Evolutionary conservation across 495 filamentous ascomycete genomes (phyloP).

Genomic region (Penicillium steckii): DNA sequence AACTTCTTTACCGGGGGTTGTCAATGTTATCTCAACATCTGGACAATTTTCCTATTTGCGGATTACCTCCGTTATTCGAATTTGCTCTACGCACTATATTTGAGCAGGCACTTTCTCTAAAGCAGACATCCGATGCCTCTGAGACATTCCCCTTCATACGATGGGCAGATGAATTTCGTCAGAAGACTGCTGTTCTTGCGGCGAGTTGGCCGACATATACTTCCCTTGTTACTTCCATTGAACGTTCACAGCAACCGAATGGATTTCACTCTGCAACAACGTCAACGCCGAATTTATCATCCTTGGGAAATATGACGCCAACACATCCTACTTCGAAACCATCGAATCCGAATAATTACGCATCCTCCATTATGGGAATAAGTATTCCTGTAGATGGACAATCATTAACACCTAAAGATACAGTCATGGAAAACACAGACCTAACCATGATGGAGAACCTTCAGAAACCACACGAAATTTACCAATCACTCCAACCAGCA

Average conservation of each 20-base stretch:
- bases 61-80: constrained; percentile 48
- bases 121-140: constrained; percentile 29
- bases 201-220: constrained; percentile 40
- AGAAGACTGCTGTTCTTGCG: constrained; percentile 27
- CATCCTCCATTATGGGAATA: constrained; percentile 37
- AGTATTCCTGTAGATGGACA: constrained; percentile 38
- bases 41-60: constrained; percentile 46
- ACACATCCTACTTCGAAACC: neutral
- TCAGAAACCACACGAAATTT: neutral
- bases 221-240: constrained; percentile 32
- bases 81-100: constrained; percentile 38
- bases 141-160: constrained; percentile 38
- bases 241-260: constrained; percentile 31
- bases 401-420: constrained; percentile 39
- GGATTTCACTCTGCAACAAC: neutral
- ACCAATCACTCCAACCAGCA: constrained; percentile 14
- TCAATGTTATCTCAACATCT: constrained; percentile 47
- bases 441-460: constrained; percentile 23
- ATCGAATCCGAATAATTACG: too few relatives aligned
- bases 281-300: too few relatives aligned
- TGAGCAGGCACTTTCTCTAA: constrained; percentile 36
- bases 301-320: too few relatives aligned
- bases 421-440: constrained; percentile 34
- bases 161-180: constrained; percentile 40
- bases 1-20: constrained; percentile 42